phyloP scores from a whole-genome alignment of 192 early-diverging fungal genomes.

The Pilaira anomala region DNA sequence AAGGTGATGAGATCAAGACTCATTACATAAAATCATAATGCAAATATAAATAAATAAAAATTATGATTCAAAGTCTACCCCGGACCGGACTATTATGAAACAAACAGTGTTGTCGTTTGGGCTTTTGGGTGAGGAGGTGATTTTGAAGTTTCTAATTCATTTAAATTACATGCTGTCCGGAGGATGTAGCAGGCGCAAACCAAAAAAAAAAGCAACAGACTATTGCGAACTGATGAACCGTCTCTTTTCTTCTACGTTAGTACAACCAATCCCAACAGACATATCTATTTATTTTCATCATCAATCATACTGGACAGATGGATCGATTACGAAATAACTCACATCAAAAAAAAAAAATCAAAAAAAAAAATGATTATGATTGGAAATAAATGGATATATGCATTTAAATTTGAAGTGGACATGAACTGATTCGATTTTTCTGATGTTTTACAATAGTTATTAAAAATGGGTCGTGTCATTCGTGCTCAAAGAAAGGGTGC shows the following conservation, averaged over 20 bases:
- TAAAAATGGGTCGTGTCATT: constrained; percentile 95
- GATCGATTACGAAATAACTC: not conserved
- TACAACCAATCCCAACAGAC: too few relatives aligned
- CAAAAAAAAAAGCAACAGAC: too few relatives aligned
- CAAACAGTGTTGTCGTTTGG: not conserved
- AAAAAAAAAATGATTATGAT: not conserved
- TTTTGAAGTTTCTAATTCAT: too few relatives aligned
- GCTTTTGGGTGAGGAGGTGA: too few relatives aligned
- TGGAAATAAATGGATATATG: not conserved
- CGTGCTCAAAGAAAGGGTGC: constrained; percentile 94
- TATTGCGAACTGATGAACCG: too few relatives aligned
- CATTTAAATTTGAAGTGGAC: not conserved
- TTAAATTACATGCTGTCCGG: too few relatives aligned
- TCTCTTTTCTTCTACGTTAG: too few relatives aligned
- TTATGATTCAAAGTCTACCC: constrained; percentile 61
- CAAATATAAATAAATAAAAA: too few relatives aligned
- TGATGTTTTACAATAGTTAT: not conserved
- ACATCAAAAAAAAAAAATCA: not conserved
- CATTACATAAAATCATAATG: too few relatives aligned
- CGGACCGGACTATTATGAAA: not conserved
- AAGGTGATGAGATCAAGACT: constrained; percentile 26
- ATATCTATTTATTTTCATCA: too few relatives aligned
- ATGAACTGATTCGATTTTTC: not conserved
- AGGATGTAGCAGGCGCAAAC: too few relatives aligned
- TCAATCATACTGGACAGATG: too few relatives aligned